A percentile compares a stretch with the other conserved stretches of the same genome.
Conservation (phyloP, 345 rosid genomes). For the Bretschneidera sinensis region DNA sequence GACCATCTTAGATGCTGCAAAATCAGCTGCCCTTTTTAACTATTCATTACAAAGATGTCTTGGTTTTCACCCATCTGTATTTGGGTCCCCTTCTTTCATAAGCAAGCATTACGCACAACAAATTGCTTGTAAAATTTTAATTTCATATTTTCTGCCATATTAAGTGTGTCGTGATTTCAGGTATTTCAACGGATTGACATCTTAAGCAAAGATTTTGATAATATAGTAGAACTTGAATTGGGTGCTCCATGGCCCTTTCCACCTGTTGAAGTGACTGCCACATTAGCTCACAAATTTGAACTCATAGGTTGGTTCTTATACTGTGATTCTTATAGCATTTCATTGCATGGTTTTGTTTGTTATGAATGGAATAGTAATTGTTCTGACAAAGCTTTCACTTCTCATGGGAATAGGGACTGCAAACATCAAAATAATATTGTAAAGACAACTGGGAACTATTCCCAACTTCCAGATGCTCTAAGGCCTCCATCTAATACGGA, state of each 20-base stretch:
- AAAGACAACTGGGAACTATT: slow-evolving; percentile 60
- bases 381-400: slow-evolving; percentile 4
- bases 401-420: slow-evolving; percentile 47
- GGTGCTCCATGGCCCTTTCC: slow-evolving; percentile 95
- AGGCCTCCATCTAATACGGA: slow-evolving; percentile 57
- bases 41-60: no score
- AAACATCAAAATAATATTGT: slow-evolving; percentile 65
- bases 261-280: slow-evolving; percentile 65
- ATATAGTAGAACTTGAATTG: slow-evolving; percentile 75
- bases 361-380: background rate
- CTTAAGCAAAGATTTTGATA: slow-evolving; percentile 79
- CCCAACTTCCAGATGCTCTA: slow-evolving; percentile 70
- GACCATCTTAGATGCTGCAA: no score
- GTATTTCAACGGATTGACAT: slow-evolving; percentile 92
- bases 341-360: no score
- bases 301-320: slow-evolving; percentile 45
- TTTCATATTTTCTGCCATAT: background rate
- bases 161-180: slow-evolving; percentile 22
- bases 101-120: background rate
- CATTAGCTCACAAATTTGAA: slow-evolving; percentile 89
- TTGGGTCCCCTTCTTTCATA: background rate
- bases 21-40: no score
- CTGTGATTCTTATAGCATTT: background rate
- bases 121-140: no score
- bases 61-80: no score